Evolutionary conservation across 352 stramenopile genomes (phyloP), one percentile per base, ranked within the genome.

Genomic region (Phytophthora cajani): DNA sequence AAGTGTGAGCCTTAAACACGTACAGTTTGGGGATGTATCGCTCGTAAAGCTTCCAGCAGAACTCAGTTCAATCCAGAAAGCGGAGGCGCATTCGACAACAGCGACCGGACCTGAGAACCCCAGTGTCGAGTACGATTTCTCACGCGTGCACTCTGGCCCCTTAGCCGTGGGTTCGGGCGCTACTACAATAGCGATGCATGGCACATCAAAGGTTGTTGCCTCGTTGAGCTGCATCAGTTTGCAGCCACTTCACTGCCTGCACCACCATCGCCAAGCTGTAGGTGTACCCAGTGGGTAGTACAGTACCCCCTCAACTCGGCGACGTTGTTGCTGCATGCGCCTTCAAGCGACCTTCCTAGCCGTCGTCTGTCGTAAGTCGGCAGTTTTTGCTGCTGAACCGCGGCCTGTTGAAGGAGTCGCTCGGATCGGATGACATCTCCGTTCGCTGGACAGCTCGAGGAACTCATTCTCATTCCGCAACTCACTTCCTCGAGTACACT

Each of bases 401-500:
- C 46, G 54, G 53, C 50, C 53, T 49, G 19, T 5, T n/a, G 14
- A 54, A 21, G 14, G 3, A 51, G 11, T 25, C 36, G 19, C 46
- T 36, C 33, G 12, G 14, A 17, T 23, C 23, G 50, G 33, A 67
- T n/a, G 11, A 67, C 38, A 61, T 40, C 19, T 21, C 25, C 12
- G 36, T 19, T 46, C 30, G 16, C 56, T 38, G n/a, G 12, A 52
- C 10, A 25, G 23, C 42, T 14, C n/a, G 21, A 1, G 8, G 7
- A 36, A 36, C 30, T 36, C 30, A 36, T 36, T 36, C 19, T 60
- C 72, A 78, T 69, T 78, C 44, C 62, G 62, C 62, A 75, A 76
- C 25, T 69, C 55, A 40, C 71, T 21, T 25, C 27, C n/a, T 53
- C 50, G 12, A 17, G 50, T 30, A 36, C 16, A 49, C 50, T 47